A percentile compares a stretch with the other conserved stretches of the same genome.
These are phyloP conservation scores for Calonectria hongkongensis DNA, from an alignment of 2,329 filamentous ascomycete genomes.

Conservation along the genomic window DNA sequence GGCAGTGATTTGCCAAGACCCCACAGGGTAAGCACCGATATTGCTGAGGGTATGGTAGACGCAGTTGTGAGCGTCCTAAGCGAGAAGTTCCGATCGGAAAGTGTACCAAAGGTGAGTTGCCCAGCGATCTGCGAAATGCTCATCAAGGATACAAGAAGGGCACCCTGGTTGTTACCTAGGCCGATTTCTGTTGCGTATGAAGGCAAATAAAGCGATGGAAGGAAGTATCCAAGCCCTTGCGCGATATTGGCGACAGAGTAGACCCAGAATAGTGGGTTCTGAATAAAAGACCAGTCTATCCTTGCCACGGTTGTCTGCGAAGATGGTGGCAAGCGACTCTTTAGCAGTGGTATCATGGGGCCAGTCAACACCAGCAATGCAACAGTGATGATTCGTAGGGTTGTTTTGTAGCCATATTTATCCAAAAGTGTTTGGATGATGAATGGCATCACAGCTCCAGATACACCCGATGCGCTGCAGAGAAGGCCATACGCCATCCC, in stretches of 20 bases:
- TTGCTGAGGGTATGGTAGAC: not conserved
- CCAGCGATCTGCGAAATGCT: not conserved
- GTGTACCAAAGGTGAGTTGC: not conserved
- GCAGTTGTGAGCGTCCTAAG: not conserved
- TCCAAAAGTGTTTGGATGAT: not conserved
- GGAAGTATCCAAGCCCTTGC: not conserved
- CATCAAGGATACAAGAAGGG: not conserved
- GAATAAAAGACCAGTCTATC: not conserved
- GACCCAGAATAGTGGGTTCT: not conserved
- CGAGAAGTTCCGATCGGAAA: not conserved
- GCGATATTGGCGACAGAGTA: not conserved
- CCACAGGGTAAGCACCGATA: not conserved
- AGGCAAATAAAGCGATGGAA: not conserved
- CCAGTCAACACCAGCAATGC: not conserved
- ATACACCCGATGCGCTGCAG: not conserved
- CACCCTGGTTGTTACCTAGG: not conserved
- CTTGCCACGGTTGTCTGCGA: not conserved
- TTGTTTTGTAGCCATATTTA: not conserved
- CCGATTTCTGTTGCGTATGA: not conserved
- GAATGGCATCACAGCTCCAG: conserved; percentile 2
- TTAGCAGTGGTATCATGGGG: not conserved
- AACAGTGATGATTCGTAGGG: not conserved
- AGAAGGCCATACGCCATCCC: conserved; percentile 4
- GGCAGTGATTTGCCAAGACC: not conserved
- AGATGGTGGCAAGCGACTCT: conserved; percentile 1